Evolutionary conservation across 148 eudicot species (phyloP), one percentile per base, ranked within the genome.

Genomic region (Tetragonia tetragonoides): DNA sequence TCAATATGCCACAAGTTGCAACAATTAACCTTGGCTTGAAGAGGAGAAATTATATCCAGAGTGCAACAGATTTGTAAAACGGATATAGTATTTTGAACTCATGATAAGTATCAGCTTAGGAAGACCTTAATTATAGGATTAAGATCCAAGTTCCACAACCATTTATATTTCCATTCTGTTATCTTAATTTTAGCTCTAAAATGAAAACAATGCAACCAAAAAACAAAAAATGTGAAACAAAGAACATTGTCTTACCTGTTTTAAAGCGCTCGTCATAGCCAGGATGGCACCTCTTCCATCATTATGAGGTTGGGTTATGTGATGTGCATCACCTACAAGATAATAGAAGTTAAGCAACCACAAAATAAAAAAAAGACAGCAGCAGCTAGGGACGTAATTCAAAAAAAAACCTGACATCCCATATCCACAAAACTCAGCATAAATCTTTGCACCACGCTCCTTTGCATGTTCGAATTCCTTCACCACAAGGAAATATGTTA

Each of bases 281-380:
- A 95, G 86, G 76, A 87, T 81, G 68, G 99, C 99, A 75, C 99
- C 99, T 87, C 93, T 90, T 82, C 97, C 99, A 82, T 91, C 94
- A 76, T 60, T 77, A 81, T 95, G 94, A 70, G 99, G 99, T 78
- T 95, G 96, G 53, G 99, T 95, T 77, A 95, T 95, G 78, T 95
- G 99, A 81, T 90, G 75, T 66, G 99, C 99, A 88, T 95, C 99
- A 80, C 94, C 97, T 95, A 66, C 41, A 78, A 76, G 63, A 84
- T 12, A 66, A 18, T 16, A 61, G 38, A 75, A 17, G 69, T 75
- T 42, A 68, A 72, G 64, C 61, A 63, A 28, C 3, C 20, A 28
- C 28, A 28, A 42, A 61, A 73, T 70, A 16, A 81, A 77, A 62
- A 44, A n/a, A 51, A 6, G 10, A 5, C 15, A 46, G 60, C 76